Evolutionary conservation across 208 protist species (phyloP).

Genomic region (Wallacemonas sp.): DNA sequence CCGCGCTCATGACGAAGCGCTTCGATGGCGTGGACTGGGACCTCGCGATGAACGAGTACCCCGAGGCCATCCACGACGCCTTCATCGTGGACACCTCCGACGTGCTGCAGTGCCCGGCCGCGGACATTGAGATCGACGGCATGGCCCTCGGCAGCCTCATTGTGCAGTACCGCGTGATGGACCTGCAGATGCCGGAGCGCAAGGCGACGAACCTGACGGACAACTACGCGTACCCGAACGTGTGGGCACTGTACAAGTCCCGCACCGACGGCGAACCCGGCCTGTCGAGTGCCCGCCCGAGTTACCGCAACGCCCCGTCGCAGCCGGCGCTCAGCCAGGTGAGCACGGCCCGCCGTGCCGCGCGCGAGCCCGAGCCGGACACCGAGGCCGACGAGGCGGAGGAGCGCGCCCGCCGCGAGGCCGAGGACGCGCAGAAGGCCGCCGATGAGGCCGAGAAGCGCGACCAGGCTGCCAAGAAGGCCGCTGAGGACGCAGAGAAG

Average conservation of each 20-base stretch:
- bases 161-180: slow-evolving; percentile 39
- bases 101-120: slow-evolving; percentile 28
- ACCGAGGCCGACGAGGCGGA: slow-evolving; percentile 20
- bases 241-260: slow-evolving; percentile 56
- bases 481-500: slow-evolving; percentile 18
- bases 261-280: slow-evolving; percentile 13
- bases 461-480: slow-evolving; percentile 20
- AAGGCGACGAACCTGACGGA: slow-evolving; percentile 25
- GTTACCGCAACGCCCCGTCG: not conserved
- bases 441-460: slow-evolving; percentile 12
- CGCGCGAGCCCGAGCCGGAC: slow-evolving; percentile 1
- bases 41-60: slow-evolving; percentile 28
- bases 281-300: not conserved
- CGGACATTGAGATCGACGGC: slow-evolving; percentile 30
- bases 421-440: slow-evolving; percentile 20
- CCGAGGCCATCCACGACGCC: slow-evolving; percentile 24
- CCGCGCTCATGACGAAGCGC: slow-evolving; percentile 27
- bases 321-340: slow-evolving; percentile 3
- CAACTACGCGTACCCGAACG: slow-evolving; percentile 47
- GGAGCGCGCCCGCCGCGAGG: slow-evolving; percentile 20
- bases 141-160: slow-evolving; percentile 42
- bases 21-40: slow-evolving; percentile 58
- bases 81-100: slow-evolving; percentile 44
- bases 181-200: slow-evolving; percentile 22
- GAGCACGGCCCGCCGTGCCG: slow-evolving; percentile 10